Evolutionary conservation across 768 basidiomycete genomes (phyloP).

Genomic region (Mycena floridula): DNA sequence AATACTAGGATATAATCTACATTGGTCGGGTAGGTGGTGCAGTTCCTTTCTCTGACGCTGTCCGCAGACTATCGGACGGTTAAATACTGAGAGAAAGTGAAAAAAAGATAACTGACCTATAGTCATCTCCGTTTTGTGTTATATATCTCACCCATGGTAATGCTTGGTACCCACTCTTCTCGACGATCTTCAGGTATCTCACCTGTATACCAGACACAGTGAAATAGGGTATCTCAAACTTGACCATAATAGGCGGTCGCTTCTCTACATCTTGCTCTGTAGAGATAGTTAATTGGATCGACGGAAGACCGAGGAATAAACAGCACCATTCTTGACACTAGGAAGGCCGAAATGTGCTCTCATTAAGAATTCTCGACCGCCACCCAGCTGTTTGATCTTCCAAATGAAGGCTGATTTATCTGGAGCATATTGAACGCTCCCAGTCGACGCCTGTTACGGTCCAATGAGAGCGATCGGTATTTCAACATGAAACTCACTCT

Average conservation of each 20-base stretch:
- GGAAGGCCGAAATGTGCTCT: conserved; percentile 96
- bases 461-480: background rate
- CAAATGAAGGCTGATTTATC: conserved; percentile 98
- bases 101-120: conserved; percentile 48
- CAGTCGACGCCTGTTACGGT: conserved; percentile 73
- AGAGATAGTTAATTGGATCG: background rate
- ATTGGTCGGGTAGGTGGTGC: too few species aligned
- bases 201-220: conserved; percentile 98
- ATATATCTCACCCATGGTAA: conserved; percentile 95
- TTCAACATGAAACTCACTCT: conserved; percentile 45
- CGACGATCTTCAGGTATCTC: conserved; percentile 95
- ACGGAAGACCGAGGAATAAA: background rate
- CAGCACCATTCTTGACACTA: conserved; percentile 83
- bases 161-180: conserved; percentile 97
- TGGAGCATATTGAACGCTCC: conserved; percentile 93
- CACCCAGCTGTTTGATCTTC: conserved; percentile 98
- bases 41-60: conserved; percentile 7
- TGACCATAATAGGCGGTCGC: conserved; percentile 92
- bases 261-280: conserved; percentile 76
- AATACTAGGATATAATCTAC: too few species aligned
- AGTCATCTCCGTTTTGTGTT: conserved; percentile 88
- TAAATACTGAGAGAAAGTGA: background rate
- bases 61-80: conserved; percentile 2
- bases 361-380: conserved; percentile 96
- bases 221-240: conserved; percentile 98